Evolutionary conservation across 2,329 filamentous ascomycete genomes (phyloP), one percentile per base, ranked within the genome.

Genomic region (Myriosclerotinia duriaeana): DNA sequence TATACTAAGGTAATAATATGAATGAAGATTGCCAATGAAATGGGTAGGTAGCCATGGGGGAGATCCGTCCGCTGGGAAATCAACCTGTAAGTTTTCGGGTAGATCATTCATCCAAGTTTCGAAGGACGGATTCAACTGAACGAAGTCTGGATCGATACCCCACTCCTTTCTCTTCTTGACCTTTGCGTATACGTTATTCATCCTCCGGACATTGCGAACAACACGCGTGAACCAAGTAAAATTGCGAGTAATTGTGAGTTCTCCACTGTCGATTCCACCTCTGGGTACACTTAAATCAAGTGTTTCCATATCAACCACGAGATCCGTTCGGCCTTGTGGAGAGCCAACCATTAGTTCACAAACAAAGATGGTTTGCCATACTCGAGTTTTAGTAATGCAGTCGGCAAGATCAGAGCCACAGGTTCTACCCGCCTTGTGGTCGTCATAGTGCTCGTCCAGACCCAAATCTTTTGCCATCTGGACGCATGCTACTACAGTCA

Each of bases 381-480:
- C 86, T 56, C 94, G 85, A 20, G 88, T 96, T 75, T 93, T 93
- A 36, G 93, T 86, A 67, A 91, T 82, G 75, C 94, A 98, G 61
- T 98, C 94, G 8, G 87, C 81, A 0, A 85, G 81, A 66, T 82
- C 84, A 22, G 87, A 87, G 6, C 85, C 87, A 75, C 95, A 98
- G 0, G 84, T 77, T 64, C 84, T 85, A 30, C 89, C 91, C 63
- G 86, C 85, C 69, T 89, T 84, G 76, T 98, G 95, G 54, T 88
- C 86, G 67, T 90, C 88, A 69, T 87, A 87, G 78, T 98, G 94
- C 70, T 97, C 92, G 75, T 97, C 89, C 7, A 98, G 81, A 26
- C 93, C 92, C 42, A 98, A 82, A 75, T 97, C 94, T 74, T 96
- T 95, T 36, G 88, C 92, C 92, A 98, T 97, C 56, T 93, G 89